A percentile compares a stretch with the other conserved stretches of the same genome.
phyloP scores from a whole-genome alignment of 306 rosid genomes.

The Cyclanthera cordifolia region DNA sequence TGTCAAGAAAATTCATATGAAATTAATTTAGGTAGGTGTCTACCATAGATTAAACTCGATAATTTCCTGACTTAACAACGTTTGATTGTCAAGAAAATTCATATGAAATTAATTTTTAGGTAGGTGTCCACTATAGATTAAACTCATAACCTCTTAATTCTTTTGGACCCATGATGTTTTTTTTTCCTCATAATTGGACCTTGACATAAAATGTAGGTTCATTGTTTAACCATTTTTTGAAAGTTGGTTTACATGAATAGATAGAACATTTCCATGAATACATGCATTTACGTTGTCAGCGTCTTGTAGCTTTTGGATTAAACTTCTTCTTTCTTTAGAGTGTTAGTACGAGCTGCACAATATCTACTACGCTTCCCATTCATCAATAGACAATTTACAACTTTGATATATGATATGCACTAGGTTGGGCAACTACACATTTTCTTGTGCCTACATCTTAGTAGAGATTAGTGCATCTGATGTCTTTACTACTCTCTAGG shows the following conservation, averaged over 20 bases:
- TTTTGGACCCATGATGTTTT: no score
- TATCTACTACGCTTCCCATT: neutral
- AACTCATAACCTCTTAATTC: no score
- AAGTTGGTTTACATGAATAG: neutral
- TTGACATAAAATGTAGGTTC: neutral
- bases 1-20: no score
- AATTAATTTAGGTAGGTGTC: no score
- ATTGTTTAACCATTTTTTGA: neutral
- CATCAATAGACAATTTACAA: neutral
- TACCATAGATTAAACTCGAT: no score
- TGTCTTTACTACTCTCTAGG: constrained; percentile 35
- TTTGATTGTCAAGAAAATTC: no score
- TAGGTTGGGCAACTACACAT: no score
- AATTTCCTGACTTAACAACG: no score
- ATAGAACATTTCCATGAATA: neutral
- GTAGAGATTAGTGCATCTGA: constrained; percentile 11
- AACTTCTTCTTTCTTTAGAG: neutral
- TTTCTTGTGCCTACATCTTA: constrained; percentile 7
- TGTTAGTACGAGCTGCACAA: neutral
- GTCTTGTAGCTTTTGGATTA: neutral
- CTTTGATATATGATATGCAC: neutral
- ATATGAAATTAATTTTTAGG: no score
- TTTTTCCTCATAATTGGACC: neutral
- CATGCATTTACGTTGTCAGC: neutral
- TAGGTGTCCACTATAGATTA: no score